A percentile compares a stretch with the other conserved stretches of the same genome.
These are phyloP conservation scores for Paraphaeosphaeria minitans DNA, from an alignment of 2,329 filamentous ascomycete genomes.

Conservation along the genomic window DNA sequence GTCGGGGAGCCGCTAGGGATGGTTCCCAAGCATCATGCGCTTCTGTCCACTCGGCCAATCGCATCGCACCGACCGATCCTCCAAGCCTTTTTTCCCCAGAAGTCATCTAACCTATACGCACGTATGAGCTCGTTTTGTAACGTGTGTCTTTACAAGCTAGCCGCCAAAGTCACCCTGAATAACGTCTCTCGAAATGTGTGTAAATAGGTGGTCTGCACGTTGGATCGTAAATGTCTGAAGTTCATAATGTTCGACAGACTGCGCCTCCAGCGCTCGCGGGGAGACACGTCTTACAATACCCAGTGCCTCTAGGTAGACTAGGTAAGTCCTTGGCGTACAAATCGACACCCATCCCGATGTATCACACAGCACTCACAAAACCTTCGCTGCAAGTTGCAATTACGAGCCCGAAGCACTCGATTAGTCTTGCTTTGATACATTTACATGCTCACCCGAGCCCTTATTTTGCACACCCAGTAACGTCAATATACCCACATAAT, in stretches of 20 bases:
- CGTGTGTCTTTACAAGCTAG: background rate
- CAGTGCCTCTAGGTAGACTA: too few relatives aligned
- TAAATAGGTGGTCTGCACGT: too few relatives aligned
- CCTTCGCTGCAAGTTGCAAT: background rate
- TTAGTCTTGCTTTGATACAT: background rate
- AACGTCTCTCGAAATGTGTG: too few relatives aligned
- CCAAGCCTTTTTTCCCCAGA: background rate
- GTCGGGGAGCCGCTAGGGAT: background rate
- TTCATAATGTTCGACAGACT: too few relatives aligned
- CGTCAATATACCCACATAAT: background rate
- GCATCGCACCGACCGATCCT: background rate
- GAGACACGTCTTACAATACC: too few relatives aligned
- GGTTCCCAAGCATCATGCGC: conserved; percentile 3
- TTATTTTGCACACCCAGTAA: background rate
- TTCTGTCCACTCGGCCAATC: background rate
- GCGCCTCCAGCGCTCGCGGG: too few relatives aligned
- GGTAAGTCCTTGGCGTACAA: too few relatives aligned
- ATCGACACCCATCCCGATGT: background rate
- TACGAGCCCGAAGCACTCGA: background rate
- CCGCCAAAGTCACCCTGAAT: too few relatives aligned
- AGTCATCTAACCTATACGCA: background rate
- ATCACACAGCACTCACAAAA: background rate
- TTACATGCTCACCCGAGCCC: background rate
- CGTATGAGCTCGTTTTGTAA: background rate
- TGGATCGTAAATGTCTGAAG: too few relatives aligned